phyloP scores from a whole-genome alignment of 257 asterid genomes.

The Solanum habrochaites region DNA sequence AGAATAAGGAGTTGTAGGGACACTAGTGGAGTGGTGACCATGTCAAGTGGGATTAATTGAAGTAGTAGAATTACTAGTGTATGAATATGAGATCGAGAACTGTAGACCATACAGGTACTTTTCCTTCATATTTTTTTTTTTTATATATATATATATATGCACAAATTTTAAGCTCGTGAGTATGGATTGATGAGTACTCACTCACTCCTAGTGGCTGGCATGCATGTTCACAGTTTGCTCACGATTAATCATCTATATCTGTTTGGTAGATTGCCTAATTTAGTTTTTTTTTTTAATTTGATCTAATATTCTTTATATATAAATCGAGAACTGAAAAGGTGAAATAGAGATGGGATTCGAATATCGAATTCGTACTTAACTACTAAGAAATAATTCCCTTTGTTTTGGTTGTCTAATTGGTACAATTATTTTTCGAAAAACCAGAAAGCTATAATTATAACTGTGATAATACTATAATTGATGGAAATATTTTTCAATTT shows the following conservation, averaged over 20 bases:
- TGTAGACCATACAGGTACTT: constrained; percentile 25
- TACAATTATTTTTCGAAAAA: background rate
- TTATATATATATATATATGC: background rate
- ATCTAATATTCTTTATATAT: background rate
- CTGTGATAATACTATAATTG: background rate
- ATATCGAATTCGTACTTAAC: background rate
- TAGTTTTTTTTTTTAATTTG: background rate
- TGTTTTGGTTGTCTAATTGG: background rate
- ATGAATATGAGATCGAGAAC: constrained; percentile 2
- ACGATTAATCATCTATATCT: background rate
- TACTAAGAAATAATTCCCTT: background rate
- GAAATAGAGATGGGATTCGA: background rate
- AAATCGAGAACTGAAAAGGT: too few species aligned
- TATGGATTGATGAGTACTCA: background rate
- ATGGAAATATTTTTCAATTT: background rate
- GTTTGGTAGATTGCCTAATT: background rate
- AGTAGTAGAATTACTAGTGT: background rate
- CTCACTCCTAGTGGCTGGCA: background rate
- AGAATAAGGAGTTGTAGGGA: constrained; percentile 10
- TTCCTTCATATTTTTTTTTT: constrained; percentile 1
- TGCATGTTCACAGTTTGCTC: background rate
- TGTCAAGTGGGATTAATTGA: constrained; percentile 12
- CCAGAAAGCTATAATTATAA: background rate
- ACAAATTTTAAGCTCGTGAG: constrained; percentile 6
- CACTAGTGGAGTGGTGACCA: constrained; percentile 13